These are phyloP conservation scores for Citrus cavaleriei DNA, from an alignment of 345 rosid genomes.

Conservation along the genomic window DNA sequence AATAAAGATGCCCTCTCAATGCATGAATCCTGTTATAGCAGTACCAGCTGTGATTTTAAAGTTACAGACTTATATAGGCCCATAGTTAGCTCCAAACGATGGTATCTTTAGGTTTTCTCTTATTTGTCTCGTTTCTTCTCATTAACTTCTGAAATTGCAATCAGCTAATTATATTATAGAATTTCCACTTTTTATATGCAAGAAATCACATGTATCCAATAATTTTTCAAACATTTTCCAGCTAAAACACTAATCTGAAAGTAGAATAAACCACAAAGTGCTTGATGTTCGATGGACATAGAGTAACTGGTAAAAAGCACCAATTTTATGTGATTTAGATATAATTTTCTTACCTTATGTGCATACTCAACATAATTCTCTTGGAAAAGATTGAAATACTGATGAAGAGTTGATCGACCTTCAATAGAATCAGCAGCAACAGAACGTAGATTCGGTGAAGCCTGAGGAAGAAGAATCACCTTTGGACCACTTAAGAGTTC, in stretches of 20 bases:
- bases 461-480: slow-evolving; percentile 68
- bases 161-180: not conserved
- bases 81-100: not conserved
- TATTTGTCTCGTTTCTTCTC: not conserved
- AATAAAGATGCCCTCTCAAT: not conserved
- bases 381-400: slow-evolving; percentile 88
- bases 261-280: not conserved
- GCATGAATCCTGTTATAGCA: not conserved
- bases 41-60: not conserved
- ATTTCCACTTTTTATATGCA: not conserved
- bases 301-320: not conserved
- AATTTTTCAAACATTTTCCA: not conserved
- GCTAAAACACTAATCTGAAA: not conserved
- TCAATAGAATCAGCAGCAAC: slow-evolving; percentile 83
- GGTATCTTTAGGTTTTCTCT: not conserved
- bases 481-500: slow-evolving; percentile 88
- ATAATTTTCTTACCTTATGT: slow-evolving; percentile 68
- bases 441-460: slow-evolving; percentile 67
- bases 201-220: not conserved
- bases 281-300: not conserved
- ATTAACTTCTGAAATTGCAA: not conserved
- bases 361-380: slow-evolving; percentile 94
- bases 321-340: not conserved
- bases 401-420: slow-evolving; percentile 80
- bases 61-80: not conserved